These are phyloP conservation scores for Cryptococcus depauperatus DNA, from an alignment of 1,284 basidiomycete species.

Conservation along the genomic window DNA sequence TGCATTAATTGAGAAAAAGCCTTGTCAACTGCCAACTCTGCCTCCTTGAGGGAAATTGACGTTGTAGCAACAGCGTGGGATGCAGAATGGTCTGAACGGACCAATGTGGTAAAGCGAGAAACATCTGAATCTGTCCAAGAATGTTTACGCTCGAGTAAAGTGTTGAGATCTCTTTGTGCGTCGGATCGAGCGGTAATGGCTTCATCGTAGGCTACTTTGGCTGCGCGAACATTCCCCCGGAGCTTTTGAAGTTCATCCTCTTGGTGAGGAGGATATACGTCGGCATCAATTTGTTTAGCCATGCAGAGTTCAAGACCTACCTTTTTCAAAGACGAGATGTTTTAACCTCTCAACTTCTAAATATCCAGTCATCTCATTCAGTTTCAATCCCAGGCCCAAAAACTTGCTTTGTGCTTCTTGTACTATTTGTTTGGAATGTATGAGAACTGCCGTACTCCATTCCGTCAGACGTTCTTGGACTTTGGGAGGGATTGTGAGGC, in stretches of 20 bases:
- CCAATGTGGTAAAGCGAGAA: constrained; percentile 70
- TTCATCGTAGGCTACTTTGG: constrained; percentile 65
- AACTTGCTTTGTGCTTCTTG: constrained; percentile 48
- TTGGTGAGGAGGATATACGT: constrained; percentile 9
- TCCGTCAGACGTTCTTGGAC: constrained; percentile 7
- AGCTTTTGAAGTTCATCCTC: constrained; percentile 29
- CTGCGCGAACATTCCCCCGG: constrained; percentile 59
- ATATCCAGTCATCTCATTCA: constrained; percentile 83
- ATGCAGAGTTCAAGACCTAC: constrained; percentile 47
- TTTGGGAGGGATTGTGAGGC: constrained; percentile 7
- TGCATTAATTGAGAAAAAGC: constrained; percentile 79
- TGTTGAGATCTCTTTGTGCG: constrained; percentile 82
- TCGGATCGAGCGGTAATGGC: constrained; percentile 66
- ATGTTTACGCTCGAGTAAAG: constrained; percentile 81
- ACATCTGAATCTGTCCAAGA: constrained; percentile 70
- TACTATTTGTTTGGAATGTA: constrained; percentile 15
- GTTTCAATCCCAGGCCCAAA: constrained; percentile 61
- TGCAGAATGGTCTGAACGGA: constrained; percentile 74
- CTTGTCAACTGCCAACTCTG: constrained; percentile 69
- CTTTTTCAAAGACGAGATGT: constrained; percentile 65
- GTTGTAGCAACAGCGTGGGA: constrained; percentile 67
- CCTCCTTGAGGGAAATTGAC: constrained; percentile 56
- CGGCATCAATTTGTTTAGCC: background rate
- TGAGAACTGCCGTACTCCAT: constrained; percentile 7
- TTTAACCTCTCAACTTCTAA: constrained; percentile 80